phyloP scores from a whole-genome alignment of 1,284 basidiomycete genomes.

The Melampsora occidentalis region DNA sequence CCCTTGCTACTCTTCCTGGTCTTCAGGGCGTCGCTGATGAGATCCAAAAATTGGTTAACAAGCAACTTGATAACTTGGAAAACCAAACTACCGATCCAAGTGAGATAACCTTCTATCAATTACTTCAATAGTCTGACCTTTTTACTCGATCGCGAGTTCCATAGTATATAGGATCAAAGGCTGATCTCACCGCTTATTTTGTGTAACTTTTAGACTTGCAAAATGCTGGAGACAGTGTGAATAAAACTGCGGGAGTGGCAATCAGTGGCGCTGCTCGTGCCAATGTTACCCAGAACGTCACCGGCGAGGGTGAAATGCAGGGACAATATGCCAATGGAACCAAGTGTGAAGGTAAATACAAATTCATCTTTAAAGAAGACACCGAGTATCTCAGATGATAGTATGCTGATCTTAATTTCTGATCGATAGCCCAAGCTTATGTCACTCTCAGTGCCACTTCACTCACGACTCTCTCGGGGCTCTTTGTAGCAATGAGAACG shows the following conservation, averaged over 20 bases:
- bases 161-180: neutral
- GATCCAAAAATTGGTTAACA: constrained; percentile 11
- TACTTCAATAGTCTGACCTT: neutral
- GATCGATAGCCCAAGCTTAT: constrained; percentile 22
- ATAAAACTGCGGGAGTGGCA: neutral
- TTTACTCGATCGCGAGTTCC: neutral
- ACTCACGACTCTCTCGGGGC: constrained; percentile 27
- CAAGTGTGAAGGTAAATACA: constrained; percentile 20
- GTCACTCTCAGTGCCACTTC: constrained; percentile 37
- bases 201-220: constrained; percentile 5
- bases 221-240: constrained; percentile 3
- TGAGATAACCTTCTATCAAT: neutral
- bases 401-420: neutral
- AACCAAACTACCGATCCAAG: neutral
- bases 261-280: neutral
- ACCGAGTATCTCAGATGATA: neutral
- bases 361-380: neutral
- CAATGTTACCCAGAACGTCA: constrained; percentile 7
- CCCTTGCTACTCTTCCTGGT: constrained; percentile 23
- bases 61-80: neutral
- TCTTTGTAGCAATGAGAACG: constrained; percentile 20
- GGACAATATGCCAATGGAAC: constrained; percentile 22
- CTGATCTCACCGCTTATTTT: neutral
- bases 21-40: constrained; percentile 10
- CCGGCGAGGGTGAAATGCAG: constrained; percentile 17